These are phyloP conservation scores for Ustilago tritici DNA, from an alignment of 1,284 basidiomycete genomes.

Conservation along the genomic window DNA sequence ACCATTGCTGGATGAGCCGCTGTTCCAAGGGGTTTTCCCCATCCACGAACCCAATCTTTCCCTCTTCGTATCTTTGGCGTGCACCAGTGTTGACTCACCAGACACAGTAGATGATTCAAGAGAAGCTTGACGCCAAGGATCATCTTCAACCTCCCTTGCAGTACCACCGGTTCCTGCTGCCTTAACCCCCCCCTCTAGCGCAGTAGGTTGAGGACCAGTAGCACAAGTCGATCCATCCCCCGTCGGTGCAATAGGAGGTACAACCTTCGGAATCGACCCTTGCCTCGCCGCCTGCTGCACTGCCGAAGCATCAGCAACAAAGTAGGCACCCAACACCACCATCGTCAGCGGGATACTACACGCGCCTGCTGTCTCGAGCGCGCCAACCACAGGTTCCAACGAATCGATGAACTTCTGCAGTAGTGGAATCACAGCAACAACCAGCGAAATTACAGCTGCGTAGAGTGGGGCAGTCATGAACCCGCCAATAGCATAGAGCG, in stretches of 20 bases:
- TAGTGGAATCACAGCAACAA: conserved; percentile 83
- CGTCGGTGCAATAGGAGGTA: conserved; percentile 40
- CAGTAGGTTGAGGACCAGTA: conserved; percentile 39
- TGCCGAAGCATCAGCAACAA: conserved; percentile 70
- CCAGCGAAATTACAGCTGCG: conserved; percentile 78
- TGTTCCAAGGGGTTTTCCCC: conserved; percentile 57
- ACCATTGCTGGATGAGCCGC: conserved; percentile 25
- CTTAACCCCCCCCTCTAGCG: conserved; percentile 6
- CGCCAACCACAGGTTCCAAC: conserved; percentile 70
- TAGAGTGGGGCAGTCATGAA: conserved; percentile 82
- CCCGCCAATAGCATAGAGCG: conserved; percentile 73
- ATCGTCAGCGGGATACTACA: conserved; percentile 82
- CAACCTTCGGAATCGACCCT: conserved; percentile 24
- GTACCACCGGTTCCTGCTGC: conserved; percentile 1
- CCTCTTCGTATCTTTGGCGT: conserved; percentile 26
- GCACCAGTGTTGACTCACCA: conserved; percentile 43
- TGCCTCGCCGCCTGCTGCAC: conserved; percentile 16
- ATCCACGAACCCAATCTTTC: conserved; percentile 49
- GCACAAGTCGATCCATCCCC: conserved; percentile 32
- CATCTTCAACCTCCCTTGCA: conserved; percentile 15
- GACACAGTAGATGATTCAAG: conserved; percentile 29
- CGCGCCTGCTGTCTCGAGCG: conserved; percentile 70
- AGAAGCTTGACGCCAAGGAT: conserved; percentile 47
- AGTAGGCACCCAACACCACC: conserved; percentile 92
- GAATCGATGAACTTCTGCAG: conserved; percentile 71